Evolutionary conservation across 2,329 filamentous ascomycete genomes (phyloP).

Genomic region (Moelleriella libera): DNA sequence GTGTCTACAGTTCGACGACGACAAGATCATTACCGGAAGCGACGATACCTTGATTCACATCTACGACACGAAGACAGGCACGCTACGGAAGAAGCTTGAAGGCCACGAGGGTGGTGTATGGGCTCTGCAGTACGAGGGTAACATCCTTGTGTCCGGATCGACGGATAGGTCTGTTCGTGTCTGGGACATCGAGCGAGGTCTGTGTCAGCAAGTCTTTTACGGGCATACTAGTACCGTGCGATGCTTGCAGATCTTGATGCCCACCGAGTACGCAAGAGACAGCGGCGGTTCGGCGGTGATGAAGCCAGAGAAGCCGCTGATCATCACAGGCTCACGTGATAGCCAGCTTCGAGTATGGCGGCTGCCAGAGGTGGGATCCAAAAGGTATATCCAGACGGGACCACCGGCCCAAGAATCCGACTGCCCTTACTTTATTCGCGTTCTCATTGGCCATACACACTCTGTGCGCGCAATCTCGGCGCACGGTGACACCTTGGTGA

Average conservation of each 20-base stretch:
- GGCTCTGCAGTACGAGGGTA: constrained; percentile 93
- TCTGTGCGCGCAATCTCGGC: constrained; percentile 94
- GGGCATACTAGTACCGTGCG: constrained; percentile 95
- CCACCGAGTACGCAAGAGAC: constrained; percentile 59
- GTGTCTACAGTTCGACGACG: constrained; percentile 91
- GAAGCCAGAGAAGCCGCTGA: constrained; percentile 87
- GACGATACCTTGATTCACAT: constrained; percentile 97
- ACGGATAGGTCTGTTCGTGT: constrained; percentile 97
- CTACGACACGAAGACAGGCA: constrained; percentile 92
- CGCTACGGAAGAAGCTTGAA: constrained; percentile 66
- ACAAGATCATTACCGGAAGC: constrained; percentile 95
- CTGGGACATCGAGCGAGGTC: constrained; percentile 90
- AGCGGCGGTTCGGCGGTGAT: constrained; percentile 63
- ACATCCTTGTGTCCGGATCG: constrained; percentile 87
- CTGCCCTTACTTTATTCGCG: constrained; percentile 89
- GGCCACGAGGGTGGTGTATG: constrained; percentile 96
- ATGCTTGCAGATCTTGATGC: constrained; percentile 87
- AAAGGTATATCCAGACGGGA: constrained; percentile 64
- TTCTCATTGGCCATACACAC: constrained; percentile 74
- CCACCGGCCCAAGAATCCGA: constrained; percentile 61
- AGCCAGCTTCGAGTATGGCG: constrained; percentile 92
- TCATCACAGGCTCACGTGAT: constrained; percentile 93
- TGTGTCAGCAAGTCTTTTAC: constrained; percentile 91
- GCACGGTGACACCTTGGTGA: constrained; percentile 89
- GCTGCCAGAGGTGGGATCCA: constrained; percentile 67